A percentile compares a stretch with the other conserved stretches of the same genome.
These are phyloP conservation scores for Teratosphaeria epicoccoides DNA, from an alignment of 2,329 filamentous ascomycete genomes.

Conservation along the genomic window DNA sequence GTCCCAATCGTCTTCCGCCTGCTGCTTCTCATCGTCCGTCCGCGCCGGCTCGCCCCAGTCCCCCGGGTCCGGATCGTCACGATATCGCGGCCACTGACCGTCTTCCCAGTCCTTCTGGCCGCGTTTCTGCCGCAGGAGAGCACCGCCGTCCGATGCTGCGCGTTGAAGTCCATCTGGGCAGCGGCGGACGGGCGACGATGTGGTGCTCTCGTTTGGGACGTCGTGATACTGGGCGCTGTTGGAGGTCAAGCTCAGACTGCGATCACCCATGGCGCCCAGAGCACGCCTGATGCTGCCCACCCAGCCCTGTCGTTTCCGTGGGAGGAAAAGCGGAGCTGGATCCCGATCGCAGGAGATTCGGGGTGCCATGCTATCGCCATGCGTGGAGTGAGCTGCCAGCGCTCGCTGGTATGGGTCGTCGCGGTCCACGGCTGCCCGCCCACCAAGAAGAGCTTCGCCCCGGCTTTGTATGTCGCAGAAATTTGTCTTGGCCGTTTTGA, in stretches of 20 bases:
- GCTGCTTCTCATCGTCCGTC: conserved; percentile 13
- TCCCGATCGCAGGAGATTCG: neutral
- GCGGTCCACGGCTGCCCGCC: conserved; percentile 25
- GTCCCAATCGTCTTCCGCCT: conserved; percentile 39
- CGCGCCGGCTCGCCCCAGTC: conserved; percentile 24
- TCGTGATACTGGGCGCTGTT: conserved; percentile 9
- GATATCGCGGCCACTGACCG: conserved; percentile 18
- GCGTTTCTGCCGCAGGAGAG: conserved; percentile 26
- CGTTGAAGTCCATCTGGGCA: conserved; percentile 25
- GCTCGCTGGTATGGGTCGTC: conserved; percentile 24
- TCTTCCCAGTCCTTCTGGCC: conserved; percentile 32
- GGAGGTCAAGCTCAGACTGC: conserved; percentile 18
- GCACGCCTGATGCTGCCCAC: conserved; percentile 26
- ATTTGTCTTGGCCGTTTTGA: conserved; percentile 40
- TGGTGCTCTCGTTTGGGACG: conserved; percentile 17
- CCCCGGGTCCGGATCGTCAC: conserved; percentile 23
- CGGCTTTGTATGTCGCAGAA: conserved; percentile 42
- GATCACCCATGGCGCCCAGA: conserved; percentile 19
- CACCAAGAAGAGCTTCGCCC: conserved; percentile 42
- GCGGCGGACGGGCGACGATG: neutral
- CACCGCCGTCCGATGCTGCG: conserved; percentile 34
- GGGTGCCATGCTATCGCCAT: neutral
- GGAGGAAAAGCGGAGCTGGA: neutral
- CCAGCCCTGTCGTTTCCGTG: conserved; percentile 14
- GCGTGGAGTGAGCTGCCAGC: conserved; percentile 14